Evolutionary conservation across 495 filamentous ascomycete genomes (phyloP), one percentile per base, ranked within the genome.

Genomic region (Elasticomyces elasticus): DNA sequence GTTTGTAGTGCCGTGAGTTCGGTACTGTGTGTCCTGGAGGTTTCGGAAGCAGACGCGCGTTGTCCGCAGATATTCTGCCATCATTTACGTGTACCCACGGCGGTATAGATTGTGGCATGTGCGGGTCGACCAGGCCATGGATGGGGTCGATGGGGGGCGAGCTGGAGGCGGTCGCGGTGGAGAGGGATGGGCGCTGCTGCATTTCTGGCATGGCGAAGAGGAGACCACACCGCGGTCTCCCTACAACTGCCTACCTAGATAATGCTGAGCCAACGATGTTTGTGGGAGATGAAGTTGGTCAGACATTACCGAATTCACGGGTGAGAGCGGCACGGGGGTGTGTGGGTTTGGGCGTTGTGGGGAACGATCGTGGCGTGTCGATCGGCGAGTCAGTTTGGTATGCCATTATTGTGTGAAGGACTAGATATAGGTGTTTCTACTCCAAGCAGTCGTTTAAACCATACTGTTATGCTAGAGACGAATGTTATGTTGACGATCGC

Each of bases 81-180:
- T 52, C 42, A 54, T 62, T 62, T 11, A 42, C 23, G 30, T 62
- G 59, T 11, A 62, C 54, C 59, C 59, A 62, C 11, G 59, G 59
- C 15, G 59, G 59, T 27, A 62, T 43, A 15, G 54, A 50, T 11
- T 43, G 24, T n/a, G 59, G 30, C 19, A 15, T 4, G 31, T 54
- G 59, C 22, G 59, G 49, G 20, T 62, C 59, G 24, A 1, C 26
- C 42, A 54, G 25, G 37, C 19, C 33, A 24, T 53, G 37, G 11
- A 33, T 12, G 19, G 49, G 2, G 3, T 44, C 25, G 37, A 24
- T 37, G 41, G 13, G 52, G 11, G 5, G 44, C 26, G 6, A 17
- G 12, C 19, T 24, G 42, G 50, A 35, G 52, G 46, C 24, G 38
- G 49, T 12, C 20, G 27, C 12, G 25, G 53, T 41, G 28, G 50